Evolutionary conservation across 2,329 filamentous ascomycete genomes (phyloP), one percentile per base, ranked within the genome.

Genomic region (Exophiala calicioides): DNA sequence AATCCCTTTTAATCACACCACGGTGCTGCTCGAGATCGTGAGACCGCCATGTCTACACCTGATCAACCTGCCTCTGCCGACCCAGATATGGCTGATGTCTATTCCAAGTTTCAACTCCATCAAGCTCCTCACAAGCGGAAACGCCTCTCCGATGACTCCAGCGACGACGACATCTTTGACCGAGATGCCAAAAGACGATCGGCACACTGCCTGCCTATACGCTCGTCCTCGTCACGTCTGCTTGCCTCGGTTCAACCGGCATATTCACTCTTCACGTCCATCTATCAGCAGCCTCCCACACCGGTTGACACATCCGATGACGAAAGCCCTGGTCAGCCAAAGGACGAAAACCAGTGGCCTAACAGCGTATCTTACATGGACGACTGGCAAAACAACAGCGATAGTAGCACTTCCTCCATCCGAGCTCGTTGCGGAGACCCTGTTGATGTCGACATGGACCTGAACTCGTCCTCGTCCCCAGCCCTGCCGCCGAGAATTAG

Each of bases 231-330:
- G 19, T 36, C 49, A 15, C 32, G 52, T 20, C 41, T 50, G 26
- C 51, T 44, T 26, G 47, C 54, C 31, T 38, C 50, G 15, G 37
- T 43, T 8, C 47, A 47, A 27, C 49, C 45, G 23, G 41, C 44
- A 5, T 51, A 31, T 31, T 42, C 55, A 30, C 36, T 52, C 36
- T 53, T 51, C 40, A 55, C 48, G 19, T 55, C 48, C 12, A 52
- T 53, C 27, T 54, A 49, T 29, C 54, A 56, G 38, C 51, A 50
- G 33, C 55, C 52, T 34, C 47, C 55, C n/a, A 55, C 56, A n/a
- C 53, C 56, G n/a, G 52, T 51, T 9, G 55, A 56, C 27, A 57
- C 55, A 12, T 56, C 56, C 5, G 56, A 57, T 40, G 56, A 58
- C 15, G 51, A 57, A 33, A 47, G 37, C 31, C 38, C 36, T n/a